Percentiles rank a stretch among this genome's conserved stretches.
These are phyloP conservation scores for Vitis cinerea DNA, from an alignment of 164 flowering plant genomes.

Conservation along the genomic window DNA sequence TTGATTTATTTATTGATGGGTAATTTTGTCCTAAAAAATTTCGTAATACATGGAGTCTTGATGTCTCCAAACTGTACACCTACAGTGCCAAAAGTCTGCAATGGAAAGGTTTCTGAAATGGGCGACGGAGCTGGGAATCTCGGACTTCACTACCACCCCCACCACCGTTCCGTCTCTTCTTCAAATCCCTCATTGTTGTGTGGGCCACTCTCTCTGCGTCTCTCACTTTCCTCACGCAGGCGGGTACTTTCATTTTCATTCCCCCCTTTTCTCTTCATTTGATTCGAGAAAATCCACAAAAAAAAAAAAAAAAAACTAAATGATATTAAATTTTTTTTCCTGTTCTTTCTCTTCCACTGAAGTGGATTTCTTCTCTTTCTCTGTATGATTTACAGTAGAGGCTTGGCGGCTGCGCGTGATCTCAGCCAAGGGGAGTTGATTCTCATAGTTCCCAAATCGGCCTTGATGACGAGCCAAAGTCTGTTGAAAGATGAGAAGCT, in stretches of 20 bases:
- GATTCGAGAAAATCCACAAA: not conserved
- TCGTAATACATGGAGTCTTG: too few relatives aligned
- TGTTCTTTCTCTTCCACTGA: not conserved
- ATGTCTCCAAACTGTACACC: too few relatives aligned
- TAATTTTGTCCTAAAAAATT: too few relatives aligned
- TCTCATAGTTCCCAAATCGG: constrained; percentile 71
- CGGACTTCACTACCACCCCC: constrained; percentile 40
- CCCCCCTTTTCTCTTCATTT: not conserved
- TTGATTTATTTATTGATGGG: too few relatives aligned
- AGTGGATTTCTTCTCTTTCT: not conserved
- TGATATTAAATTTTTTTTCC: not conserved
- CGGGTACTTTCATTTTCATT: constrained; percentile 39
- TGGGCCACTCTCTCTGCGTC: constrained; percentile 64
- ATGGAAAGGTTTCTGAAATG: constrained; percentile 53
- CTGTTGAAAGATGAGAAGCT: constrained; percentile 42
- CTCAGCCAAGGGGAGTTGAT: constrained; percentile 60
- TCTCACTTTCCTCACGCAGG: constrained; percentile 71
- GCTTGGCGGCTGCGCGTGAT: constrained; percentile 70
- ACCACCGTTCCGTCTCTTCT: not conserved
- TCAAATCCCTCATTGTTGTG: constrained; percentile 31
- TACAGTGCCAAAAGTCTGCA: not conserved
- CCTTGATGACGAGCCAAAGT: constrained; percentile 50
- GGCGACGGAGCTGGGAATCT: constrained; percentile 66
- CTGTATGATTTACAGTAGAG: constrained; percentile 50
- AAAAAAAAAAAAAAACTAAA: not conserved